Evolutionary conservation across 257 asterid species (phyloP), one percentile per base, ranked within the genome.

Genomic region (Solanum clarkiae): DNA sequence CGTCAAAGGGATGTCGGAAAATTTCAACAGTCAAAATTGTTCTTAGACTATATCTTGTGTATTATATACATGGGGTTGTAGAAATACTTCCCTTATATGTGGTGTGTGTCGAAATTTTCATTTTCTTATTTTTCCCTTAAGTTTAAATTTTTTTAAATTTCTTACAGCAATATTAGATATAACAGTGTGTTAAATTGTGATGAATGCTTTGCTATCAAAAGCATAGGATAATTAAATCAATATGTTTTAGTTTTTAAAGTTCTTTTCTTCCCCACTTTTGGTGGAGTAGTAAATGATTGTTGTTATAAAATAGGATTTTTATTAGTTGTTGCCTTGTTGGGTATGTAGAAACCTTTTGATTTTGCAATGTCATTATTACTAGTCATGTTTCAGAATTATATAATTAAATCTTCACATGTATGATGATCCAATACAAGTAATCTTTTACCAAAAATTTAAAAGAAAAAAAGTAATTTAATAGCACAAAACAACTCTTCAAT

Each of bases 151-250:
- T 74, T 71, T 53, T 83, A 2, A 32, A 32, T 32, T 70, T 18
- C 77, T 86, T 45, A 59, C 84, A 80, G 47, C 88, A 59, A 59
- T 59, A 80, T 45, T 90, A 91, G 93, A 88, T 62, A 85, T 88
- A 84, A 70, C 87, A 90, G 92, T 86, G 91, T 92, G 97, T 86
- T 90, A 93, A 77, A 86, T 87, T 90, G 92, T 87, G 89, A 87
- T 87, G 90, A 87, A 90, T 89, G 86, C 91, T 87, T 89, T 89
- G 93, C 84, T 88, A 82, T 82, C 63, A 69, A 90, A 75, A 90
- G 86, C 87, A 83, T 89, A 87, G 94, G 88, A 84, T 86, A 84
- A 89, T 90, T 89, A 84, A 86, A 84, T 87, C 77, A 60, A 84
- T 86, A 81, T 85, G 80, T 84, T 85, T 77, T 89, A 86, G 70